phyloP scores from a whole-genome alignment of 2,329 filamentous ascomycete genomes.

The Aphanocladium album region DNA sequence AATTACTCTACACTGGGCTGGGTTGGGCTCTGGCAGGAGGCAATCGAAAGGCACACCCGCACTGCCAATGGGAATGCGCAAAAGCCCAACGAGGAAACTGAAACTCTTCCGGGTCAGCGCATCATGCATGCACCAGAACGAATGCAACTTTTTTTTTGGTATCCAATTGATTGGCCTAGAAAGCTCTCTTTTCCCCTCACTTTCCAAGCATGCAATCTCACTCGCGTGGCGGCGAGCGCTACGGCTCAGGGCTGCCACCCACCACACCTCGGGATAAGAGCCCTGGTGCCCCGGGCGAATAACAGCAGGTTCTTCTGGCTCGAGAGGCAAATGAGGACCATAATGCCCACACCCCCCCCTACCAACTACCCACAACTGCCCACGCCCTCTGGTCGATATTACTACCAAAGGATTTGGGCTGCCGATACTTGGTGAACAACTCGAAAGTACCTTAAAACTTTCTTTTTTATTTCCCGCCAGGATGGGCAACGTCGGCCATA shows the following conservation, averaged over 20 bases:
- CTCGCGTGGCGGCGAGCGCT: neutral
- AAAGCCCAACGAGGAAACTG: neutral
- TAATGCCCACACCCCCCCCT: neutral
- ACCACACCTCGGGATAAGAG: neutral
- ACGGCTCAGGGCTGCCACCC: neutral
- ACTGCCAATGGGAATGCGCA: too few species aligned
- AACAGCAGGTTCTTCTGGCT: neutral
- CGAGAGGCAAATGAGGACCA: neutral
- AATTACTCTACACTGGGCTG: too few species aligned
- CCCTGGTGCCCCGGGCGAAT: neutral
- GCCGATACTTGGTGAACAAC: too few species aligned
- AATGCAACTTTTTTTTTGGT: neutral
- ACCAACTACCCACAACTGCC: neutral
- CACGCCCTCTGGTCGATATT: too few species aligned
- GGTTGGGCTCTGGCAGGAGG: too few species aligned
- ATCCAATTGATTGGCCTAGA: neutral
- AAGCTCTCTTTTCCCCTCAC: neutral
- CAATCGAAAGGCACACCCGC: too few species aligned
- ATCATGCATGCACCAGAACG: neutral
- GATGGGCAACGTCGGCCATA: too few species aligned
- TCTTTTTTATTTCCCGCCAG: too few species aligned
- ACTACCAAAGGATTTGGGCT: too few species aligned
- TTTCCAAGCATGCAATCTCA: neutral
- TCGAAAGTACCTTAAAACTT: too few species aligned
- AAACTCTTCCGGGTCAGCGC: neutral